Evolutionary conservation across 306 rosid species (phyloP).

Genomic region (Delonix regia): DNA sequence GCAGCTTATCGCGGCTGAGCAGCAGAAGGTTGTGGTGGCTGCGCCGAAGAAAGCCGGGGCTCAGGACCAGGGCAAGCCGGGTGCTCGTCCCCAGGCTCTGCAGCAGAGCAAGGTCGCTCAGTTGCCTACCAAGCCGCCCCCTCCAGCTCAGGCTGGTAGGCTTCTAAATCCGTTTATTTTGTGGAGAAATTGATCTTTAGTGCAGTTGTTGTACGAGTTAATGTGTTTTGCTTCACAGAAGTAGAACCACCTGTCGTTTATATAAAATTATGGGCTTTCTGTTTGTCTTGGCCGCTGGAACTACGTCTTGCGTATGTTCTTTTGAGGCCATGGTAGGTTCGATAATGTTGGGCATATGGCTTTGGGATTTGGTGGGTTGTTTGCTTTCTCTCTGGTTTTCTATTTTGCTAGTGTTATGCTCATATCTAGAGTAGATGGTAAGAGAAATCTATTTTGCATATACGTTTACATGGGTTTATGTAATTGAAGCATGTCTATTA

Average conservation of each 20-base stretch:
- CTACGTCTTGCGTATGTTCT: not conserved
- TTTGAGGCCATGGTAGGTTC: constrained; percentile 4
- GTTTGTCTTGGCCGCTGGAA: not conserved
- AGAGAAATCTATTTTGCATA: not conserved
- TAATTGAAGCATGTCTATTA: not conserved
- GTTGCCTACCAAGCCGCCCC: constrained; percentile 81
- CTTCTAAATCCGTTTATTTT: not conserved
- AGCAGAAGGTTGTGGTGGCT: constrained; percentile 47
- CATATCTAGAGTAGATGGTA: not conserved
- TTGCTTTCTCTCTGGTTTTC: not conserved
- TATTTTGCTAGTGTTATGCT: not conserved
- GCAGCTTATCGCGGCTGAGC: constrained; percentile 66
- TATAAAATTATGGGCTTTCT: not conserved
- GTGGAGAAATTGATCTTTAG: not conserved
- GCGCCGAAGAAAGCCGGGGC: constrained; percentile 49
- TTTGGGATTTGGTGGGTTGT: not conserved
- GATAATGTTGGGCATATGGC: not conserved
- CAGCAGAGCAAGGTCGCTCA: constrained; percentile 58
- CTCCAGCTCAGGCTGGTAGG: constrained; percentile 89
- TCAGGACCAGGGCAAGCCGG: constrained; percentile 47
- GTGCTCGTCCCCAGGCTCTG: constrained; percentile 28
- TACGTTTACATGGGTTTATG: too few species aligned
- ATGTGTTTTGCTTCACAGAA: not conserved
- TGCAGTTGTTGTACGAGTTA: not conserved
- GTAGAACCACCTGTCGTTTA: not conserved